Percentiles rank a stretch among this genome's conserved stretches.
phyloP scores from a whole-genome alignment of 768 basidiomycete species.

The Rhizopogon roseolus region DNA sequence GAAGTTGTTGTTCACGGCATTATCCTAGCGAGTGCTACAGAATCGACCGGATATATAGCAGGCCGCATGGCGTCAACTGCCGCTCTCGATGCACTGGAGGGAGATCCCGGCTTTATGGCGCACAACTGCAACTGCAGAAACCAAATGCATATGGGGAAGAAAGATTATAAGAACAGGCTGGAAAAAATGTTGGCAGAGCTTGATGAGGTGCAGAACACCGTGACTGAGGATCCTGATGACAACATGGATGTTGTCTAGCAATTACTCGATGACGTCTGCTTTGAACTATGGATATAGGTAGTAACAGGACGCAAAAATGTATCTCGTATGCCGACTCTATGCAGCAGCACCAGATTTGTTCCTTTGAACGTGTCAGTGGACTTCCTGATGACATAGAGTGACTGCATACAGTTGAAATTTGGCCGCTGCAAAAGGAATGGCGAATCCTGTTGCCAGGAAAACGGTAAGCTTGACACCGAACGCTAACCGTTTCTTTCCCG shows the following conservation, averaged over 20 bases:
- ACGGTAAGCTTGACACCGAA: slow-evolving; percentile 32
- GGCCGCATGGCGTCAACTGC: slow-evolving; percentile 55
- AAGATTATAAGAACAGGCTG: slow-evolving; percentile 33
- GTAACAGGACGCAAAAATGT: not conserved
- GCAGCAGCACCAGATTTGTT: not conserved
- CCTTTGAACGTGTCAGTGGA: not conserved
- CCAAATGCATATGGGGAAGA: slow-evolving; percentile 25
- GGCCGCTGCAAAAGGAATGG: slow-evolving; percentile 63
- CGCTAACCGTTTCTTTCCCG: slow-evolving; percentile 42
- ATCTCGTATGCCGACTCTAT: not conserved
- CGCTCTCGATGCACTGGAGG: slow-evolving; percentile 68
- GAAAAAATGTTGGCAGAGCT: slow-evolving; percentile 24
- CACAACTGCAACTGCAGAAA: slow-evolving; percentile 65
- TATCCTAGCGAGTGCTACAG: slow-evolving; percentile 54
- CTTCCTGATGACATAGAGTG: not conserved
- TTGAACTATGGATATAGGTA: not conserved
- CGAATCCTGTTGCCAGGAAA: slow-evolving; percentile 51
- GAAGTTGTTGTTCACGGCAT: slow-evolving; percentile 67
- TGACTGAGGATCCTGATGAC: not conserved
- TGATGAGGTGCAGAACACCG: slow-evolving; percentile 8
- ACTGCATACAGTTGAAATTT: slow-evolving; percentile 56
- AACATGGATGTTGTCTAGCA: not conserved
- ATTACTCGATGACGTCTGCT: not conserved
- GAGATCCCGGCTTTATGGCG: slow-evolving; percentile 56
- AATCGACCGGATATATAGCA: slow-evolving; percentile 46